These are phyloP conservation scores for Botrytis paeoniae DNA, from an alignment of 2,329 filamentous ascomycete genomes.

Conservation along the genomic window DNA sequence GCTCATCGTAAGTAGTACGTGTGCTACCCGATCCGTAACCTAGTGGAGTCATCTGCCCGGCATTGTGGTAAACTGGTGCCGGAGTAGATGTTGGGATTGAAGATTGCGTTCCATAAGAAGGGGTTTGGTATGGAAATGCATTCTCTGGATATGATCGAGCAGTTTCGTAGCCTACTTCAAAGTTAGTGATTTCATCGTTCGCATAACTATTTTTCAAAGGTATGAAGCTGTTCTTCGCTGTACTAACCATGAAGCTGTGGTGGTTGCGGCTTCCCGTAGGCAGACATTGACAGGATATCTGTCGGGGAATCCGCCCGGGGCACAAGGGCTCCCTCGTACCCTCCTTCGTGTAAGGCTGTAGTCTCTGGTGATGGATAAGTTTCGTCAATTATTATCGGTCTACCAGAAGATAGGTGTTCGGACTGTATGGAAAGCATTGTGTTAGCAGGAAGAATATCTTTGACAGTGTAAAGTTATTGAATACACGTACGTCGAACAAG, in stretches of 20 bases:
- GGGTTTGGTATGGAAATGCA: slow-evolving; percentile 48
- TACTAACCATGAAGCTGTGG: slow-evolving; percentile 79
- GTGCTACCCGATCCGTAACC: slow-evolving; percentile 45
- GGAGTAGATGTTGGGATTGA: slow-evolving; percentile 42
- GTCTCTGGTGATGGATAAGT: slow-evolving; percentile 39
- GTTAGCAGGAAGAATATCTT: slow-evolving; percentile 25
- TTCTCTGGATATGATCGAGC: slow-evolving; percentile 39
- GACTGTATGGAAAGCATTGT: slow-evolving; percentile 28
- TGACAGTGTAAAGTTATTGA: not conserved
- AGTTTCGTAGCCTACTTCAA: slow-evolving; percentile 34
- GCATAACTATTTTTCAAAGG: slow-evolving; percentile 12
- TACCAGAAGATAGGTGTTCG: slow-evolving; percentile 32
- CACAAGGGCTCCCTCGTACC: slow-evolving; percentile 39
- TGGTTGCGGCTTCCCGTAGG: slow-evolving; percentile 73
- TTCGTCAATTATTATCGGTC: slow-evolving; percentile 39
- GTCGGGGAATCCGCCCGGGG: slow-evolving; percentile 36
- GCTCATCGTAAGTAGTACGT: slow-evolving; percentile 57
- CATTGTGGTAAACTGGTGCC: slow-evolving; percentile 33
- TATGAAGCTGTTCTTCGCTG: not conserved
- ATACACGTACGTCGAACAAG: slow-evolving; percentile 36
- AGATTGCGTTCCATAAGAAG: slow-evolving; percentile 49
- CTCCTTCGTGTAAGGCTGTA: slow-evolving; percentile 39
- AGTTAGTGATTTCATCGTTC: slow-evolving; percentile 23
- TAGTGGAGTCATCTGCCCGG: slow-evolving; percentile 34
- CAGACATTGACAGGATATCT: slow-evolving; percentile 67